These are phyloP conservation scores for Hevea brasiliensis DNA, from an alignment of 345 rosid species.

Conservation along the genomic window DNA sequence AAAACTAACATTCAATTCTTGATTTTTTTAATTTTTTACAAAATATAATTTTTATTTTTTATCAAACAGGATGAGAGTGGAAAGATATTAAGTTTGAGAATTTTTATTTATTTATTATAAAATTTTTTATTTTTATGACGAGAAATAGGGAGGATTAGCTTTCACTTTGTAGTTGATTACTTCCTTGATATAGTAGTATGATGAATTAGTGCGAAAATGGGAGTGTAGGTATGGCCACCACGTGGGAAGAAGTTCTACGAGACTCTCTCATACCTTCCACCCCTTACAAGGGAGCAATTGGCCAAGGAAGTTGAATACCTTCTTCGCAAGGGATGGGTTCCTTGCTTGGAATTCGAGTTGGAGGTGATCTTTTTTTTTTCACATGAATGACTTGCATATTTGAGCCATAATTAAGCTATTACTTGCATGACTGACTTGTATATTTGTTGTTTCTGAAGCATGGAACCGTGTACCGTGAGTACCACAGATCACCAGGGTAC, in stretches of 20 bases:
- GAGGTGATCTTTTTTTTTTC: slow-evolving; percentile 21
- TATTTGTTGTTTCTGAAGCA: slow-evolving; percentile 12
- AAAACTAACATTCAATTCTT: too few relatives aligned
- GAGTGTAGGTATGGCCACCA: slow-evolving; percentile 32
- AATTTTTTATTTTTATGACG: too few relatives aligned
- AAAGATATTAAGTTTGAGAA: too few relatives aligned
- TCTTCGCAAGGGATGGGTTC: slow-evolving; percentile 55
- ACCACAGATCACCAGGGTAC: slow-evolving; percentile 40
- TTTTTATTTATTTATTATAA: too few relatives aligned
- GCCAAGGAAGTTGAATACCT: slow-evolving; percentile 49
- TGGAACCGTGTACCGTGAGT: slow-evolving; percentile 41
- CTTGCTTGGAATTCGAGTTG: slow-evolving; percentile 65
- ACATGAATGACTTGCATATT: not conserved
- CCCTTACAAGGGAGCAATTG: slow-evolving; percentile 24
- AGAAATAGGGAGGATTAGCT: too few relatives aligned
- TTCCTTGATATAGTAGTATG: not conserved
- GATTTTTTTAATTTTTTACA: too few relatives aligned
- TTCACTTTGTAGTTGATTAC: too few relatives aligned
- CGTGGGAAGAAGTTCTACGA: slow-evolving; percentile 30
- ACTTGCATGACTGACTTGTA: too few relatives aligned
- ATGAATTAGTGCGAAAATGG: not conserved
- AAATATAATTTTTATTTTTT: too few relatives aligned
- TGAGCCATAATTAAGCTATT: too few relatives aligned
- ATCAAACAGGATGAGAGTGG: too few relatives aligned
- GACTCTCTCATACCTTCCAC: slow-evolving; percentile 54